These are phyloP conservation scores for Rhodotorula sp. DNA, from an alignment of 1,284 basidiomycete genomes.

Conservation along the genomic window DNA sequence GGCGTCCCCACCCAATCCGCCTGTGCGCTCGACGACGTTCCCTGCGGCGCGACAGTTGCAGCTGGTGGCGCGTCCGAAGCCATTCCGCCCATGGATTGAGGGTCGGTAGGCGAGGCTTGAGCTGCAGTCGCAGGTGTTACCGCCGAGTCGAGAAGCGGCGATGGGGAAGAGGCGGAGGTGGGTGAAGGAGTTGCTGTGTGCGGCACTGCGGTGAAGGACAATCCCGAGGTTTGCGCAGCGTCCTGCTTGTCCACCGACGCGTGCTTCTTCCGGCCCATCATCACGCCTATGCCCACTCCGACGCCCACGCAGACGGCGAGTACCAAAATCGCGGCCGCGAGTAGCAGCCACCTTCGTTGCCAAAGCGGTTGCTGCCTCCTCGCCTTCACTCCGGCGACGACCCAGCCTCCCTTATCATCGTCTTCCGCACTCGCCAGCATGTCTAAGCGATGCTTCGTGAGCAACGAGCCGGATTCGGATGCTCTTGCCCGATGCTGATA, in stretches of 20 bases:
- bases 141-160: neutral
- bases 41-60: neutral
- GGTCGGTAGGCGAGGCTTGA: too few species aligned
- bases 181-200: neutral
- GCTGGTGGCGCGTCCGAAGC: neutral
- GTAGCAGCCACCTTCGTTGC: neutral
- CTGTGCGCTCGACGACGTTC: neutral
- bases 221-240: neutral
- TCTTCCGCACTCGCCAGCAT: neutral
- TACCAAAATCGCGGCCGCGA: neutral
- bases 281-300: neutral
- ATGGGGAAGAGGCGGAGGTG: neutral
- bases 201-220: neutral
- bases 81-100: too few species aligned
- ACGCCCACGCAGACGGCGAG: constrained; percentile 3
- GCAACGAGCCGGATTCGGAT: neutral
- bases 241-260: neutral
- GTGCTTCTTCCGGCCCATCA: neutral
- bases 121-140: too few species aligned
- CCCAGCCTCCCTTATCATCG: neutral
- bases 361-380: neutral
- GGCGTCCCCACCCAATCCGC: too few species aligned
- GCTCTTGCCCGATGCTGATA: neutral
- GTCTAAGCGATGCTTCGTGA: too few species aligned
- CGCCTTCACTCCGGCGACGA: neutral